Evolutionary conservation across 495 filamentous ascomycete species (phyloP), one percentile per base, ranked within the genome.

Genomic region (Aspergillus nidulans): DNA sequence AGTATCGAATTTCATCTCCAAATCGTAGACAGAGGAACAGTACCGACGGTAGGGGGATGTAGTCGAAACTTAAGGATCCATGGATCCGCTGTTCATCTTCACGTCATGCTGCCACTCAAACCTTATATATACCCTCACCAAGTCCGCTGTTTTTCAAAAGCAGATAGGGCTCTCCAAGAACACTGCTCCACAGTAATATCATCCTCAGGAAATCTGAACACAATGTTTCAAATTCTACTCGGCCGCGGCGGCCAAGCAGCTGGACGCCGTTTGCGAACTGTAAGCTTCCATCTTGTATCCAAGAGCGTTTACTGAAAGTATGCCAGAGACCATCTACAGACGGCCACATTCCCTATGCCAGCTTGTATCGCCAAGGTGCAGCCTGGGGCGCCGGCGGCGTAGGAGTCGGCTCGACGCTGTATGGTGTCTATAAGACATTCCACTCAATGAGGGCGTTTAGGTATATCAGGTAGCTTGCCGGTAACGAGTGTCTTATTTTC

Each of bases 311-410:
- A 12, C 24, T 24, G 8, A 21, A 13, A 32, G 5, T 1, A 23
- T 15, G 21, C 12, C 15, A 56, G 45, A 56, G 47, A 56, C 16
- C 19, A 1, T 12, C 24, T 3, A 1, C 49, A 24, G 56, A 57
- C 10, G 47, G 47, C 28, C 53, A 61, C 23, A 68, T 66, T 34
- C 59, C 64, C 0, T 16, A 60, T 4, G 59, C 15, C 26, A 68
- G 66, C 5, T 38, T 72, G 40, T 64, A 66, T 9, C 55, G 57
- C 21, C 69, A 72, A 38, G 61, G 65, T 0, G 53, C 67, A 38
- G 69, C 65, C 4, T 72, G 69, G 69, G 52, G 38, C 9, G 61
- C 63, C 3, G 69, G 65, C 8, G 69, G 67, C 21, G 69, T 64
- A 4, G 61, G 69, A 4, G 68, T 72, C 51, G 57, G 28, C 2